These are phyloP conservation scores for Calonectria multiphialidica DNA, from an alignment of 2,329 filamentous ascomycete genomes.

Conservation along the genomic window DNA sequence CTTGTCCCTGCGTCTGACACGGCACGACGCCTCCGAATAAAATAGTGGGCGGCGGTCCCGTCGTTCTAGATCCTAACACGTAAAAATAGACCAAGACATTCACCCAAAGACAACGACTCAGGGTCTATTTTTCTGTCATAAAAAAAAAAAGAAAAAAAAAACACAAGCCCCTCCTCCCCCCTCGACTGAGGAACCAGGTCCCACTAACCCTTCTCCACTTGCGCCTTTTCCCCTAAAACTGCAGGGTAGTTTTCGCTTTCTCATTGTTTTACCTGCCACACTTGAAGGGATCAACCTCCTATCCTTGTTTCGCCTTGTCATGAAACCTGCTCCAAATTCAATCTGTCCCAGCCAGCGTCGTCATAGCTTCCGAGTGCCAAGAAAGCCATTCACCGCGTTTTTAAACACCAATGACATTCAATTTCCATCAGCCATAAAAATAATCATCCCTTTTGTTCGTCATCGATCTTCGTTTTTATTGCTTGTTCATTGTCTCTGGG, in stretches of 20 bases:
- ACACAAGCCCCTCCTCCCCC: background rate
- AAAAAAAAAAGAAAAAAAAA: background rate
- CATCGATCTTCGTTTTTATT: background rate
- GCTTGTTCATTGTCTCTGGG: background rate
- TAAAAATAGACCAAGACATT: background rate
- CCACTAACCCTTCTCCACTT: background rate
- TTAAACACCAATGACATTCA: background rate
- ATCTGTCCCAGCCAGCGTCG: background rate
- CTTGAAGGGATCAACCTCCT: background rate
- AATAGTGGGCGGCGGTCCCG: constrained; percentile 5
- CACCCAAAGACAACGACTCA: background rate
- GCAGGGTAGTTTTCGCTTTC: background rate
- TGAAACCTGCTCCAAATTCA: background rate
- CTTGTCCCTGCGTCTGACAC: constrained; percentile 13
- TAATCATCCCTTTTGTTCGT: background rate
- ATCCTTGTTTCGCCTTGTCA: constrained; percentile 6
- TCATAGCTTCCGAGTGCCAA: background rate
- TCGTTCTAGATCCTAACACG: constrained; percentile 2
- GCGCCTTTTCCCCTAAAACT: background rate
- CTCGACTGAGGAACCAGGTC: background rate
- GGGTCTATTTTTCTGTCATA: background rate
- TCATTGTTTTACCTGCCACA: background rate
- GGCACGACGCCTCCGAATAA: background rate
- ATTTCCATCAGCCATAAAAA: background rate
- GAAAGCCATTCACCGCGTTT: background rate